A percentile compares a stretch with the other conserved stretches of the same genome.
These are phyloP conservation scores for Agaricus blazei DNA, from an alignment of 768 basidiomycete genomes.

Conservation along the genomic window DNA sequence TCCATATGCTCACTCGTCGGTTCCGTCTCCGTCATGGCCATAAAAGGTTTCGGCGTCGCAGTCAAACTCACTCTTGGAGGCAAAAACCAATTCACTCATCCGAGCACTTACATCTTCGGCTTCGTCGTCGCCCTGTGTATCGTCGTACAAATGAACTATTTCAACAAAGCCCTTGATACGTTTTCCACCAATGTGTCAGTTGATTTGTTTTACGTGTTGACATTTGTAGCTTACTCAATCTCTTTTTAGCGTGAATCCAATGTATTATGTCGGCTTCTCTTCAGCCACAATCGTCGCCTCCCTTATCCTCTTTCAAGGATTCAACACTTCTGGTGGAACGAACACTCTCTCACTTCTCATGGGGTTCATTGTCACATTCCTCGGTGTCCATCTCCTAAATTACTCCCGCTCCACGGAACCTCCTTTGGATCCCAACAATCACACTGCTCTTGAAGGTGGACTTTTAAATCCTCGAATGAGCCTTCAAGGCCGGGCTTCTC, in stretches of 20 bases:
- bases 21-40: constrained; percentile 96
- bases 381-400: constrained; percentile 95
- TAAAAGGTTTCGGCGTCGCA: constrained; percentile 97
- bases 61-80: constrained; percentile 91
- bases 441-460: constrained; percentile 57
- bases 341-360: constrained; percentile 85
- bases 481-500: constrained; percentile 73
- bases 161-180: constrained; percentile 96
- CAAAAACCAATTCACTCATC: constrained; percentile 92
- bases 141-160: constrained; percentile 91
- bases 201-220: background rate
- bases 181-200: constrained; percentile 97
- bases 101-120: constrained; percentile 95
- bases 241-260: constrained; percentile 78
- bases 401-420: constrained; percentile 57
- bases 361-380: constrained; percentile 90
- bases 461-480: constrained; percentile 77
- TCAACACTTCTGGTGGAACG: constrained; percentile 80
- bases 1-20: constrained; percentile 97
- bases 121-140: constrained; percentile 81
- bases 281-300: constrained; percentile 91
- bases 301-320: constrained; percentile 94
- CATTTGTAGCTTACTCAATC: background rate
- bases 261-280: constrained; percentile 97
- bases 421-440: constrained; percentile 31